Conservation (phyloP, 306 rosid genomes). For the Medicago arabica region DNA sequence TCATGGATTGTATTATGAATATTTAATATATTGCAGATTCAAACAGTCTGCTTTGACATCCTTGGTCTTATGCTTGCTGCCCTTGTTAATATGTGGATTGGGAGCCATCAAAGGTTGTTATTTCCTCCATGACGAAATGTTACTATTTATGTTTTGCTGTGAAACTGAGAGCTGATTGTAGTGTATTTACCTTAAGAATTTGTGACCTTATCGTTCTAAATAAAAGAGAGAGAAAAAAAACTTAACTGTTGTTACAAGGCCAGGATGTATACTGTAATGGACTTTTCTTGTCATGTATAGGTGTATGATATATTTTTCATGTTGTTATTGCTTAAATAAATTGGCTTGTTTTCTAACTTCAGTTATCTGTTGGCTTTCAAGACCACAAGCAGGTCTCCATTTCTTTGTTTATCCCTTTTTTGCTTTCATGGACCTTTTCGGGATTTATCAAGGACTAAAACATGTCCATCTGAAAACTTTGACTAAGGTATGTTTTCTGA, state of each 20-base stretch:
- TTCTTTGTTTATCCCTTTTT: constrained; percentile 78
- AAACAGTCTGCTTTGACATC: constrained; percentile 95
- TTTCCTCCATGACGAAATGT: constrained; percentile 13
- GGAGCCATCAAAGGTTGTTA: constrained; percentile 67
- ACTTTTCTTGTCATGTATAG: neutral
- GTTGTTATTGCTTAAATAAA: constrained; percentile 26
- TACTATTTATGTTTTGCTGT: constrained; percentile 9
- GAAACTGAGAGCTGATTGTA: neutral
- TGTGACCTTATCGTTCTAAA: no score
- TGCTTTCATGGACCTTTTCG: constrained; percentile 79
- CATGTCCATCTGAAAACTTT: constrained; percentile 87
- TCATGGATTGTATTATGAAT: constrained; percentile 14
- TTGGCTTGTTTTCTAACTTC: constrained; percentile 47
- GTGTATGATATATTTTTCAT: constrained; percentile 11
- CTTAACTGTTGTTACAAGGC: no score
- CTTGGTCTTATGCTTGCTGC: constrained; percentile 88
- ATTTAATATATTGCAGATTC: constrained; percentile 65
- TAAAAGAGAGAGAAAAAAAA: no score
- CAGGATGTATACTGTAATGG: no score
- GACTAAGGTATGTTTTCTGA: constrained; percentile 71
- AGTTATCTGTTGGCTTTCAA: constrained; percentile 44
- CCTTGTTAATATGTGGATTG: constrained; percentile 64
- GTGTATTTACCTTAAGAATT: no score
- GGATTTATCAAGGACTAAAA: constrained; percentile 85
- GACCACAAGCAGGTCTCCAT: constrained; percentile 67